Base-by-base conservation (phyloP, 2,329 filamentous ascomycete species). In the Dactylellina parvicollis region DNA sequence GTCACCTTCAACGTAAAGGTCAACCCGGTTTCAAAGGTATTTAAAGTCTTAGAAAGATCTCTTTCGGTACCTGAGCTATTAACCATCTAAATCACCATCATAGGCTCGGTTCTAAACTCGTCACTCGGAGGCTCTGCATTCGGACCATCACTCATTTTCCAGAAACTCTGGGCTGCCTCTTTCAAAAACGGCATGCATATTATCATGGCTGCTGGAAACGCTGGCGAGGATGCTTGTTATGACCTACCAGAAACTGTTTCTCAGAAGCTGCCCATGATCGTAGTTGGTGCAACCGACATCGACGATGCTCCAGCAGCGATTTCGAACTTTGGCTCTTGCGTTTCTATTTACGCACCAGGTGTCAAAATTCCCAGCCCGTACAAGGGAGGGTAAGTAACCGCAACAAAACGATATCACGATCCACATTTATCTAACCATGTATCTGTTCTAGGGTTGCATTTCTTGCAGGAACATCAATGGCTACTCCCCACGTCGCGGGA, bases 61-160 rank as follows among this genome's bases (percentile, higher is more conserved):
- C 4, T 22, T 30, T n/a, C 16, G 22, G 3, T 4, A 20, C 44
- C 26, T 12, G 16, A 22, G 5, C n/a, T 46, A 10, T 4, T 20
- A 46, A 56, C 75, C 74, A 16, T 24, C 9, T 38, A 7, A 3
- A 7, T 16, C 8, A 24, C 8, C 12, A 49, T 28, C 8, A 20
- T 14, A 62, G 57, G 64, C 18, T 69, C 64, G 8, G 79, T 82
- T 34, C 80, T 78, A 61, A 81, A 80, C 75, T 77, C 82, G 79
- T 82, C 80, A 40, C 80, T 83, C 30, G 81, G 82, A 60, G 81
- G 81, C 34, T 80, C 57, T 24, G 26, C 44, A 18, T 84, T 84
- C 2, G 84, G 83, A 0, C 74, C 79, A 0, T 80, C 85, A 34
- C 81, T 86, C 76, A 79, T 74, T n/a, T 86, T 87, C 81, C 77